Percentiles rank a stretch among this genome's conserved stretches.
Evolutionary conservation across 768 basidiomycete species (phyloP).

Genomic region (Candolleomyces aberdarensis): DNA sequence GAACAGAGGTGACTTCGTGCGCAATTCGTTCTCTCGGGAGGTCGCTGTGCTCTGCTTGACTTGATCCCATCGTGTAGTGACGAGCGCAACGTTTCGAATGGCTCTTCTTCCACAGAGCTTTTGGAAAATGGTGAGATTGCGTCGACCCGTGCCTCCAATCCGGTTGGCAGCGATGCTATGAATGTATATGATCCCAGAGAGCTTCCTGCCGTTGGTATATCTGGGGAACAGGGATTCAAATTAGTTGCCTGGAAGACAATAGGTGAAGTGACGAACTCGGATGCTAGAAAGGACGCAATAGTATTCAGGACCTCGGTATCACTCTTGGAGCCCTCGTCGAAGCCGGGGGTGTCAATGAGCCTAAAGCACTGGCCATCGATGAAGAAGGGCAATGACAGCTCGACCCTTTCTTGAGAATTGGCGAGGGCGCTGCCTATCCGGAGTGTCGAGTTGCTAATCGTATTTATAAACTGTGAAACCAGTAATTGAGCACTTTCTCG

Average conservation of each 20-base stretch:
- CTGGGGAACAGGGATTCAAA: background rate
- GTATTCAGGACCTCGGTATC: conserved; percentile 12
- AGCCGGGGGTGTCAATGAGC: conserved; percentile 13
- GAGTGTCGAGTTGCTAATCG: conserved; percentile 11
- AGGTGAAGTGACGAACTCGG: conserved; percentile 7
- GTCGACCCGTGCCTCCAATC: background rate
- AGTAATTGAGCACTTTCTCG: no score
- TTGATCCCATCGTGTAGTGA: conserved; percentile 12
- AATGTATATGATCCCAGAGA: conserved; percentile 9
- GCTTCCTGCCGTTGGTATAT: conserved; percentile 7
- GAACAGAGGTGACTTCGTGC: conserved; percentile 1
- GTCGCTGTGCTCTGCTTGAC: conserved; percentile 2
- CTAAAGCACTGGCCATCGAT: conserved; percentile 8
- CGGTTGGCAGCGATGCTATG: conserved; percentile 12
- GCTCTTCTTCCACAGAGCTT: conserved; percentile 8
- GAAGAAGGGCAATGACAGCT: conserved; percentile 10
- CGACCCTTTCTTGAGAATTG: background rate
- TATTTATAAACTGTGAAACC: conserved; percentile 7
- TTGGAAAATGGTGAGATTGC: conserved; percentile 9
- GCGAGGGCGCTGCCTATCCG: conserved; percentile 5
- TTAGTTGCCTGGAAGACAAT: background rate
- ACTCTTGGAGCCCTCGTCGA: conserved; percentile 10
- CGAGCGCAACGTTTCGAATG: conserved; percentile 6
- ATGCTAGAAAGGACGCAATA: conserved; percentile 9
- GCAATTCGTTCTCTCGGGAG: conserved; percentile 5